Percentiles rank a stretch among this genome's conserved stretches.
Conservation (phyloP, 2,329 filamentous ascomycete species). For the Ophiostoma sp. region DNA sequence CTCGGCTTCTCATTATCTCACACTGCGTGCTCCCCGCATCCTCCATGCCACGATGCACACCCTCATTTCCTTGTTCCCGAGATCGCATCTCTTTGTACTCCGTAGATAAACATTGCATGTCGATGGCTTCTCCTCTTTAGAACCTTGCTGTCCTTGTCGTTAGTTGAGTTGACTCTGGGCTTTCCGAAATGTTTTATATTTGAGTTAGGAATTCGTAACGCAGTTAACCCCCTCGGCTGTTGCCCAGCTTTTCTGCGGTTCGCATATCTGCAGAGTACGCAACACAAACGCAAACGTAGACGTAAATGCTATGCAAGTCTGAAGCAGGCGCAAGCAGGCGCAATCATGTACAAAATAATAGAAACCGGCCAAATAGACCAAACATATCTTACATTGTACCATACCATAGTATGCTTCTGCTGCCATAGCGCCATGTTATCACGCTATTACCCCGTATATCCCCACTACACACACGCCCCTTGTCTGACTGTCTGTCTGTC, state of each 20-base stretch:
- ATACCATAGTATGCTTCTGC: neutral
- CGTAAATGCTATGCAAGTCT: neutral
- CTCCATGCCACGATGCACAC: neutral
- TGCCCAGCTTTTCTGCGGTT: neutral
- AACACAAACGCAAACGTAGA: neutral
- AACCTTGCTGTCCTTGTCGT: slow-evolving; percentile 4
- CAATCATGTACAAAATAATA: neutral
- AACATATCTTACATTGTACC: neutral
- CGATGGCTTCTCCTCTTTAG: neutral
- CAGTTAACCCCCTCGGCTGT: neutral
- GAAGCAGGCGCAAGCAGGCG: neutral
- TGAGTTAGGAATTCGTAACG: neutral
- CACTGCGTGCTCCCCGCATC: neutral
- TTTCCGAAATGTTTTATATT: neutral
- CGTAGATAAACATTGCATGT: neutral
- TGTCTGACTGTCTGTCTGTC: neutral
- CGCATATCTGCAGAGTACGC: neutral
- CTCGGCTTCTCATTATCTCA: neutral
- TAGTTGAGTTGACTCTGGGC: neutral
- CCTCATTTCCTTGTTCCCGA: slow-evolving; percentile 7
- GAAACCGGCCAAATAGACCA: neutral
- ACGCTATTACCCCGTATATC: slow-evolving; percentile 22
- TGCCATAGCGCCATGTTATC: slow-evolving; percentile 18
- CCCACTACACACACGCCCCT: slow-evolving; percentile 12
- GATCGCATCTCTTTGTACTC: neutral